These are phyloP conservation scores for Pestalotiopsis sp. DNA, from an alignment of 2,329 filamentous ascomycete species.

Conservation along the genomic window DNA sequence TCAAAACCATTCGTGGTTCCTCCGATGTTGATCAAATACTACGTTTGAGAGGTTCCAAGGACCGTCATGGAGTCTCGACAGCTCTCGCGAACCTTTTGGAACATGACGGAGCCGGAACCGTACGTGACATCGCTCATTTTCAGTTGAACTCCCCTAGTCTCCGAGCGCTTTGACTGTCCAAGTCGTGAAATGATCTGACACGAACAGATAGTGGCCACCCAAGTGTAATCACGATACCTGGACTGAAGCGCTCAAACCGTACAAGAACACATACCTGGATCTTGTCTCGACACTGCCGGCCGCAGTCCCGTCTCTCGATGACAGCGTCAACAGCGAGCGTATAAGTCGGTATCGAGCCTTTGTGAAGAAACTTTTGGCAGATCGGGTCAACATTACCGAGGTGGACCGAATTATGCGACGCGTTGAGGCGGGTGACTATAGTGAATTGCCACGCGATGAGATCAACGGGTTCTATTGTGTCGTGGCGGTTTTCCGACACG, in stretches of 20 bases:
- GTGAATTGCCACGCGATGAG: conserved; percentile 27
- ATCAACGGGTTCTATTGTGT: conserved; percentile 37
- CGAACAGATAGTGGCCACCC: not conserved
- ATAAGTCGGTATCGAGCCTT: not conserved
- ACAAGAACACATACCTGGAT: not conserved
- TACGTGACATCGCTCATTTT: too few species aligned
- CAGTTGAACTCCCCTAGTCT: too few species aligned
- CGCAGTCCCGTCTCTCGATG: not conserved
- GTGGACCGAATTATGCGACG: not conserved
- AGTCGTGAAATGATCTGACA: too few species aligned
- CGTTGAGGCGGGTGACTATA: conserved; percentile 26
- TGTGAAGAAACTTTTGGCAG: not conserved
- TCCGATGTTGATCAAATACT: too few species aligned
- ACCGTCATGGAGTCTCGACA: too few species aligned
- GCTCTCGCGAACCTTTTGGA: too few species aligned
- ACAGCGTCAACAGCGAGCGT: not conserved
- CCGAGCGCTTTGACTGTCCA: too few species aligned
- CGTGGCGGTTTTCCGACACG: conserved; percentile 33
- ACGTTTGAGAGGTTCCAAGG: too few species aligned
- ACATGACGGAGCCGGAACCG: too few species aligned
- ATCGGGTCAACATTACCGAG: not conserved
- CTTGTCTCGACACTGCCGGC: not conserved
- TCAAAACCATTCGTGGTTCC: too few species aligned
- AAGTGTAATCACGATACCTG: not conserved
- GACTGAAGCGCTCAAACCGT: not conserved